Conservation (phyloP, 2,329 filamentous ascomycete genomes). For the Plenodomus lindquistii region DNA sequence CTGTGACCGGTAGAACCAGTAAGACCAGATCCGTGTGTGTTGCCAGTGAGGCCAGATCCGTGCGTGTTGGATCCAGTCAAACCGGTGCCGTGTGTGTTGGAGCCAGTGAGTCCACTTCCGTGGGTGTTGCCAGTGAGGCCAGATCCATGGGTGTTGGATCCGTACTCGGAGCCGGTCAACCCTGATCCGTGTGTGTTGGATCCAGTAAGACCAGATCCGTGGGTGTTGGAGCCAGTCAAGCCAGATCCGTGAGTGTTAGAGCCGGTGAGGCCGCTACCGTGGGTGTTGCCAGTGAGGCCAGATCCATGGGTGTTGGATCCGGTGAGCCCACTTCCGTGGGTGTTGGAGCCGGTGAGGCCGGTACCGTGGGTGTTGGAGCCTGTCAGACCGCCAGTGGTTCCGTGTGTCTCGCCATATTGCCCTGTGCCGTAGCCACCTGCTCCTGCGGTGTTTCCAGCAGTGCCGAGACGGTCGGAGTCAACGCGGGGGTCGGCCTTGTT, state of each 20-base stretch:
- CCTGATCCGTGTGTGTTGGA: slow-evolving; percentile 4
- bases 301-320: not conserved
- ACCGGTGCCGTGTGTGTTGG: not conserved
- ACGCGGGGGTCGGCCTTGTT: slow-evolving; percentile 41
- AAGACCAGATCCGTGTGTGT: slow-evolving; percentile 2
- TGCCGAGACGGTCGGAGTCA: slow-evolving; percentile 29
- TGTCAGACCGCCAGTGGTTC: slow-evolving; percentile 2
- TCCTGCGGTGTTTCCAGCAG: slow-evolving; percentile 30
- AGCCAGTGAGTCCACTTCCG: not conserved
- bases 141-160: slow-evolving; percentile 1
- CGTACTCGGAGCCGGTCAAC: slow-evolving; percentile 6
- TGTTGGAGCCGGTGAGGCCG: not conserved
- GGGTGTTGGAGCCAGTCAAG: slow-evolving; percentile 4
- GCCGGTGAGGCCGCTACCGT: slow-evolving; percentile 2
- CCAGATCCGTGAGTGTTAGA: slow-evolving; percentile 8
- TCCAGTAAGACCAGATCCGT: slow-evolving; percentile 10
- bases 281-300: not conserved
- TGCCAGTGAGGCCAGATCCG: not conserved
- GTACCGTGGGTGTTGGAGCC: slow-evolving; percentile 4
- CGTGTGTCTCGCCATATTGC: slow-evolving; percentile 7
- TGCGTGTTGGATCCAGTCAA: not conserved
- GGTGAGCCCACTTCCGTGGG: not conserved
- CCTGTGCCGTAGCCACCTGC: slow-evolving; percentile 20
- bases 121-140: slow-evolving; percentile 14
- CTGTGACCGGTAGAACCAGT: slow-evolving; percentile 7